Conservation (phyloP, 192 early-diverging fungal species). For the Backusella sp. region DNA sequence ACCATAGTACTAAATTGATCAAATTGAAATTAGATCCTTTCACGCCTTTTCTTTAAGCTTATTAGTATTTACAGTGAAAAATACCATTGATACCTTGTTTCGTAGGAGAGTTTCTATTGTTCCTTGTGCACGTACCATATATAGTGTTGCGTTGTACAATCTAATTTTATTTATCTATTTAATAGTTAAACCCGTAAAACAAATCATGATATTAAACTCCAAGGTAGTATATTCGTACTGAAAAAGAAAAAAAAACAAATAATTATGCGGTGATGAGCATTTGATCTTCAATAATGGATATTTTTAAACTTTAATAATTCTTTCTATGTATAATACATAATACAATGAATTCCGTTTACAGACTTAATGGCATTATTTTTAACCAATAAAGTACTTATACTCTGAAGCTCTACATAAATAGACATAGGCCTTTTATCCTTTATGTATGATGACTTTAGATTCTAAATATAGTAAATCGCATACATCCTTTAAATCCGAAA, state of each 20-base stretch:
- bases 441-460: neutral
- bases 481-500: neutral
- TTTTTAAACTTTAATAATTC: neutral
- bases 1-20: neutral
- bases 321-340: neutral
- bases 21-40: neutral
- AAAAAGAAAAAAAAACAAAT: neutral
- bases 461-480: neutral
- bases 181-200: neutral
- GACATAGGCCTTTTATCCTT: neutral
- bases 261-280: neutral
- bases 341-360: conserved; percentile 1
- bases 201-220: neutral
- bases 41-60: neutral
- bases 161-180: neutral
- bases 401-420: neutral
- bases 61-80: neutral
- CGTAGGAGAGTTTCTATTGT: neutral
- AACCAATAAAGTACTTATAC: neutral
- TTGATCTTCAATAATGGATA: neutral
- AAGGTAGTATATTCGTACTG: neutral
- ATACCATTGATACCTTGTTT: neutral
- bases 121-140: neutral
- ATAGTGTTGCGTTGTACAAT: neutral
- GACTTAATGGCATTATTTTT: neutral